Evolutionary conservation across 306 rosid species (phyloP), one percentile per base, ranked within the genome.

Genomic region (Vicia sativa): DNA sequence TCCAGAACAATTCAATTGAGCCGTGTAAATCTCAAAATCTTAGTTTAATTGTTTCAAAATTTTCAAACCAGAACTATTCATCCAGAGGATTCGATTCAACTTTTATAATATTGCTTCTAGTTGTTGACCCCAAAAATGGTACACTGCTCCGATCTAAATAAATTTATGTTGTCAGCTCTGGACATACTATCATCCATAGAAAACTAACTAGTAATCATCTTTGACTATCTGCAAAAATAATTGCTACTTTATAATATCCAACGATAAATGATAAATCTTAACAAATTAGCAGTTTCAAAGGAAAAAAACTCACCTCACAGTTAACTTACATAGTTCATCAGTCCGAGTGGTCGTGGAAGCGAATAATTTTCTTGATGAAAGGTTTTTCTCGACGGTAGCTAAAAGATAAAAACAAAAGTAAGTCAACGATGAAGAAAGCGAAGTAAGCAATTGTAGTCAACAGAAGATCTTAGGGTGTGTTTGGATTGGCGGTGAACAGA

Each of bases 361-460:
- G 84, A 74, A 85, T 68, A 16, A 87, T 80, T 80, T 70, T 86
- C 70, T 73, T 81, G 86, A 92, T 79, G 76, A 92, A 90, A 11
- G 88, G 67, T 55, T 82, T 89, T 82, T 89, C 96, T 19, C 78
- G 79, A 34, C 70, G 57, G 71, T 87, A 92, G 64, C 96, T 90
- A 71, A 44, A 23, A 15, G 69, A 55, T 43, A 34, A 18, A 11
- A 62, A 28, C 7, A 23, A 55, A n/a, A 11, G 49, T 52, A 68
- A 3, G 18, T 68, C 28, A 43, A 53, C 38, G n/a, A n/a, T n/a
- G 16, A 43, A 39, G 41, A 61, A 25, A 52, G 62, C 16, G 43
- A 38, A 62, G 67, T 16, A 61, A 75, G 62, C 48, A 44, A 74
- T 34, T 12, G 34, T 61, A 55, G 43, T 45, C 26, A 60, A 26